Percentiles rank a stretch among this genome's conserved stretches.
Evolutionary conservation across 2,329 filamentous ascomycete species (phyloP).

Genomic region (Colletotrichum agaves): DNA sequence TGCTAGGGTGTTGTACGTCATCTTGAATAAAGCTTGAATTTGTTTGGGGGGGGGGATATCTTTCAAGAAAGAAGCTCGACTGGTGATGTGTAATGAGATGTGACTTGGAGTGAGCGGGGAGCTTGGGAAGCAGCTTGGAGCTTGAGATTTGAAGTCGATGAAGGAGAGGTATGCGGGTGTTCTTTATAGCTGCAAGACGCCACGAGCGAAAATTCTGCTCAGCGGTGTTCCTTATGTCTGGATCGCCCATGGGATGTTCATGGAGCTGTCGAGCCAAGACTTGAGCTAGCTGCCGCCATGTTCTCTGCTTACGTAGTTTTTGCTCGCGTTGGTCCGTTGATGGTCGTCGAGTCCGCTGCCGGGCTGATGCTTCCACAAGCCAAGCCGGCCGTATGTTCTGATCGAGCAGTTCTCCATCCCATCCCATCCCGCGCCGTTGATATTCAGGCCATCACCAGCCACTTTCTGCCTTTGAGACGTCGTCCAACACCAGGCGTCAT

Average conservation of each 20-base stretch:
- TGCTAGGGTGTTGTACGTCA: slow-evolving; percentile 32
- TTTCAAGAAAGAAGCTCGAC: not conserved
- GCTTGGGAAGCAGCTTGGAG: slow-evolving; percentile 19
- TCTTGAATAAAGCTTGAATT: slow-evolving; percentile 3
- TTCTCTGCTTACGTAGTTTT: not conserved
- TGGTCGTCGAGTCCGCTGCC: not conserved
- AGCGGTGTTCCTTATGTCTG: not conserved
- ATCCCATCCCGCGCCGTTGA: not conserved
- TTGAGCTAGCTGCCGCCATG: not conserved
- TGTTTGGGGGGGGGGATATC: not conserved
- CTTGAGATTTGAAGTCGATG: not conserved
- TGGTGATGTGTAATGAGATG: not conserved
- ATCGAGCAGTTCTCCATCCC: not conserved
- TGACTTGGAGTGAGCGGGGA: not conserved
- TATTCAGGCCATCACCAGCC: slow-evolving; percentile 1
- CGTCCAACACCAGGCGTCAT: not conserved
- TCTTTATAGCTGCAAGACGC: slow-evolving; percentile 33
- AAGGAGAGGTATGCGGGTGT: not conserved
- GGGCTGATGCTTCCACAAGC: slow-evolving; percentile 19
- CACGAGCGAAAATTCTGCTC: not conserved
- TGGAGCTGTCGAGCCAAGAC: slow-evolving; percentile 25
- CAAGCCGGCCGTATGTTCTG: not conserved
- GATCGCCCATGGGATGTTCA: not conserved
- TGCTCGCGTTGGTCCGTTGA: slow-evolving; percentile 20
- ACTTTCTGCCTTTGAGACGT: not conserved